A percentile compares a stretch with the other conserved stretches of the same genome.
Conservation (phyloP, 2,329 filamentous ascomycete genomes). For the Ophiostoma piceae region DNA sequence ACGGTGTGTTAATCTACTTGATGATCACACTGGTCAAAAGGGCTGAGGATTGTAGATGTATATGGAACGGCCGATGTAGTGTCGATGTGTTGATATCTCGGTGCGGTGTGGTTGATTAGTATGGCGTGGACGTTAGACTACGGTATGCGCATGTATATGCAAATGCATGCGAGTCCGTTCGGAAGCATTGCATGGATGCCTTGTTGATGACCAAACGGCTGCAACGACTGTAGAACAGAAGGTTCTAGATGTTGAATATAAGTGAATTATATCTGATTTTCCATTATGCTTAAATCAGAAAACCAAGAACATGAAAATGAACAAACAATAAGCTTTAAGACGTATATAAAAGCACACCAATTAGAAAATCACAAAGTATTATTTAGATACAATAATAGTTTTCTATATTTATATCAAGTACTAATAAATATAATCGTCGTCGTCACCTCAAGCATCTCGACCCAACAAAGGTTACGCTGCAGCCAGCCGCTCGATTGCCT, state of each 20-base stretch:
- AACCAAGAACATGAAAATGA: not conserved
- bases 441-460: not conserved
- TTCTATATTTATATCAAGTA: too few relatives aligned
- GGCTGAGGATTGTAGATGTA: not conserved
- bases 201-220: not conserved
- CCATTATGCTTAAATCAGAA: too few relatives aligned
- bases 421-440: not conserved
- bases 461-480: slow-evolving; percentile 10
- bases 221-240: not conserved
- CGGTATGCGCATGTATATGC: not conserved
- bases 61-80: not conserved
- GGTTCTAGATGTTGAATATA: not conserved
- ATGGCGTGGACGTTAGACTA: not conserved
- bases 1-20: not conserved
- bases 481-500: slow-evolving; percentile 4
- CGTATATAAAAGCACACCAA: too few relatives aligned
- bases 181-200: not conserved
- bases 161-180: not conserved
- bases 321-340: too few relatives aligned
- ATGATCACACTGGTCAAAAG: not conserved
- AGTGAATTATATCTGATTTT: too few relatives aligned
- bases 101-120: not conserved
- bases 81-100: not conserved
- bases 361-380: too few relatives aligned
- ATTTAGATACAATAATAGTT: too few relatives aligned